Base-by-base conservation (phyloP, 2,329 filamentous ascomycete species). In the Claviceps sp. region DNA sequence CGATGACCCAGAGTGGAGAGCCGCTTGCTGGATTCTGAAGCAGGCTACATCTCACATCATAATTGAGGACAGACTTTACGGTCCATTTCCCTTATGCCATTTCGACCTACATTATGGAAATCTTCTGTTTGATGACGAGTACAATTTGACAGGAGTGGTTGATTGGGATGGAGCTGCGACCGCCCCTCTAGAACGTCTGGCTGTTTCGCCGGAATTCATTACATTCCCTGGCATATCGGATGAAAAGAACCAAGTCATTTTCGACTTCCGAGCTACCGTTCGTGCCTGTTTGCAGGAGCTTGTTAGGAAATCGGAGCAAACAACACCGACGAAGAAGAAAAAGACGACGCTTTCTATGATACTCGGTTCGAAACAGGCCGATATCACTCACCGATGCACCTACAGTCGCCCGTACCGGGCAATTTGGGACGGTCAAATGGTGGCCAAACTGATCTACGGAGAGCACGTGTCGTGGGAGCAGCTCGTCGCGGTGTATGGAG, bases 81-180 rank as follows among this genome's bases (percentile, higher is more conserved):
- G 52, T 16, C 52, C 52, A 30, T 54, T 54, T 22, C 52, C 52
- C 26, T 26, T 54, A 16, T 54, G 49, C 45, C 52, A 51, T 5
- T 46, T 54, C 40, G 52, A 51, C 52, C 45, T 49, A 4, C 49
- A 54, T 48, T 50, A 48, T n/a, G 49, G 52, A 48, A 54, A 54
- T 30, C 52, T 51, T 48, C 52, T 51, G 8, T 54, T 54, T 40
- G 52, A 51, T 34, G 51, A 52, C 22, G n/a, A 52, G 18, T 52
- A 49, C 26, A 49, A 52, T 22, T n/a, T 52, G 11, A 49, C 46
- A 34, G 51, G 51, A 22, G 51, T 52, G 22, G 22, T 52, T 30
- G 51, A 48, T 30, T 52, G 51, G 51, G 49, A 38, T 37, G 20
- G 22, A 13, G 30, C 51, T 22, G 51, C 51, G n/a, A 49, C 46